phyloP scores from a whole-genome alignment of 352 stramenopile species.

The Salisapilia sapeloensis region DNA sequence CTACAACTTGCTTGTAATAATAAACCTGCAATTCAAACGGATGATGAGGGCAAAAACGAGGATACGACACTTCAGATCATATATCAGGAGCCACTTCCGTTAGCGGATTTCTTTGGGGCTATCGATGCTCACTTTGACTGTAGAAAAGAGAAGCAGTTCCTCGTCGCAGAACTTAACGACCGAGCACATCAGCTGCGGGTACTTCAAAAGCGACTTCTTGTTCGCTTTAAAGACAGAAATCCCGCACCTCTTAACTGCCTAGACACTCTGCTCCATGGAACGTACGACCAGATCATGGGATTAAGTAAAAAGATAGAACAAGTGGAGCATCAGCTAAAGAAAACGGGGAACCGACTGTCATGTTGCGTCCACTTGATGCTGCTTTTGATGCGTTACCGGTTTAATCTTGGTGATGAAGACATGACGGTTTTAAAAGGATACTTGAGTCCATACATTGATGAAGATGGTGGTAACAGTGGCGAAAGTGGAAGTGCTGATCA shows the following conservation, averaged over 20 bases:
- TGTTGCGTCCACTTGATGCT: slow-evolving; percentile 66
- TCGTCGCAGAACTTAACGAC: slow-evolving; percentile 63
- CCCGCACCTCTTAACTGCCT: slow-evolving; percentile 61
- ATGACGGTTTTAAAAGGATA: slow-evolving; percentile 36
- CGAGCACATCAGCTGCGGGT: slow-evolving; percentile 76
- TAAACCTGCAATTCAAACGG: slow-evolving; percentile 9
- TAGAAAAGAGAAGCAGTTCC: slow-evolving; percentile 39
- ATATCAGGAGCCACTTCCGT: slow-evolving; percentile 69
- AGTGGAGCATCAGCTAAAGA: slow-evolving; percentile 25
- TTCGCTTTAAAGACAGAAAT: slow-evolving; percentile 82
- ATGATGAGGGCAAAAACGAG: slow-evolving; percentile 1
- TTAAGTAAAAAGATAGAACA: slow-evolving; percentile 57
- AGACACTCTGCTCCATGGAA: slow-evolving; percentile 74
- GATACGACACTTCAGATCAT: slow-evolving; percentile 26
- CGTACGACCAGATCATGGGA: slow-evolving; percentile 66
- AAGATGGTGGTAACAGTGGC: slow-evolving; percentile 13
- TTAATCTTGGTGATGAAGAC: slow-evolving; percentile 49
- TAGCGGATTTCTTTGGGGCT: slow-evolving; percentile 73
- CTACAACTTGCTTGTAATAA: no score
- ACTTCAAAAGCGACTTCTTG: slow-evolving; percentile 80
- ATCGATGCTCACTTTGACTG: slow-evolving; percentile 78
- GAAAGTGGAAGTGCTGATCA: slow-evolving; percentile 24
- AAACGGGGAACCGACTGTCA: slow-evolving; percentile 38
- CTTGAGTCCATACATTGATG: slow-evolving; percentile 41
- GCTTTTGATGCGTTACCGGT: slow-evolving; percentile 72